Percentiles rank a stretch among this genome's conserved stretches.
Conservation (phyloP, 352 stramenopile species). For the Pythium dissotocum region DNA sequence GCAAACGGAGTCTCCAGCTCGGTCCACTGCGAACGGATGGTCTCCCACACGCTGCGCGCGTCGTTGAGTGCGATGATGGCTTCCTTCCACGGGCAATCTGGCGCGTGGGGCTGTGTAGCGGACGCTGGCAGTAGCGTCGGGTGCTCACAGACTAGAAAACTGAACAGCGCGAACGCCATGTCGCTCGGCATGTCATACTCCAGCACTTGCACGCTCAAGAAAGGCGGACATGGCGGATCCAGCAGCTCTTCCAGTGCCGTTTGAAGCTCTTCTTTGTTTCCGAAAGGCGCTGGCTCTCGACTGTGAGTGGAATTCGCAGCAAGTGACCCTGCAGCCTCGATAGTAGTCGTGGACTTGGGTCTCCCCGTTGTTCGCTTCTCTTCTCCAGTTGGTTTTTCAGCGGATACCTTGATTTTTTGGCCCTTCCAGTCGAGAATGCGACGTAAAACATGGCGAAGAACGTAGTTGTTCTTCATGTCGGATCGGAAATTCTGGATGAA, state of each 20-base stretch:
- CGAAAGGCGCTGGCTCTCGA: constrained; percentile 29
- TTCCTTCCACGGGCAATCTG: constrained; percentile 55
- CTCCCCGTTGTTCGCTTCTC: neutral
- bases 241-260: constrained; percentile 39
- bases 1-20: constrained; percentile 66
- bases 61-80: constrained; percentile 49
- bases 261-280: constrained; percentile 43
- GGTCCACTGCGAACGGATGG: constrained; percentile 51
- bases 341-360: neutral
- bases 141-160: constrained; percentile 62
- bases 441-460: constrained; percentile 53
- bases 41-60: constrained; percentile 44
- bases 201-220: constrained; percentile 41
- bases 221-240: constrained; percentile 40
- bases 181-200: constrained; percentile 44
- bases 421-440: constrained; percentile 29
- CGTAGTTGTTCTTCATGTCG: constrained; percentile 63
- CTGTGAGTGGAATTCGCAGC: neutral
- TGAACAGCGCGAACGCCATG: constrained; percentile 59
- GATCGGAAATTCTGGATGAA: constrained; percentile 75
- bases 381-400: neutral
- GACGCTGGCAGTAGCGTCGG: constrained; percentile 32
- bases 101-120: neutral
- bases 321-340: neutral
- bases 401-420: neutral